Evolutionary conservation across 345 rosid species (phyloP).

Genomic region (Sonneratia caseolaris): DNA sequence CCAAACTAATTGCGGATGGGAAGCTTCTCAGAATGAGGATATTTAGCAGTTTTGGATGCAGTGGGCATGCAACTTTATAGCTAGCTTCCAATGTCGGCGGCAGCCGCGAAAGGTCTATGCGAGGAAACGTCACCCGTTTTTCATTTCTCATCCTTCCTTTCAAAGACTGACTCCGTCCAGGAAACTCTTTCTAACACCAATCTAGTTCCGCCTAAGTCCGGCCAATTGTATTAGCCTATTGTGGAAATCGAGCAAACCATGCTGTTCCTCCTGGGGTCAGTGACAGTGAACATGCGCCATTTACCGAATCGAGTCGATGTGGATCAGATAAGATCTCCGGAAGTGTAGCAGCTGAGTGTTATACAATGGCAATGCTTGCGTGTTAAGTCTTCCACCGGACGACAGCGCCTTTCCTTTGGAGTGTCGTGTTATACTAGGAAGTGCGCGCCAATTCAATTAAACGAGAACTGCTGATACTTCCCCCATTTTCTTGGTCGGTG

Average conservation of each 20-base stretch:
- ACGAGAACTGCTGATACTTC: too few relatives aligned
- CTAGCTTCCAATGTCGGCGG: background rate
- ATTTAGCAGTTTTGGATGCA: background rate
- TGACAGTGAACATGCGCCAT: background rate
- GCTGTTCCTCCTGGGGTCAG: too few relatives aligned
- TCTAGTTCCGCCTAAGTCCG: too few relatives aligned
- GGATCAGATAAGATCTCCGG: background rate
- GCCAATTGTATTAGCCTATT: too few relatives aligned
- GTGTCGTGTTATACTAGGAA: background rate
- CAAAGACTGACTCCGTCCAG: too few relatives aligned
- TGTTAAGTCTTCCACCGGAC: background rate
- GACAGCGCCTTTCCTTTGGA: background rate
- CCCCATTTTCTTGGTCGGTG: too few relatives aligned
- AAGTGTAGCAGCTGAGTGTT: background rate
- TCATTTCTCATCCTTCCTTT: too few relatives aligned
- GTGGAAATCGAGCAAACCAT: too few relatives aligned
- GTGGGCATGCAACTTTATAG: background rate
- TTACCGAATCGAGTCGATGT: background rate
- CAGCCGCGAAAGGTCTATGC: too few relatives aligned
- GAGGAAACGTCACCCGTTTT: too few relatives aligned
- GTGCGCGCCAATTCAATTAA: background rate
- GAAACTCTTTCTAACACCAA: too few relatives aligned
- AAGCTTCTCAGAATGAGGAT: background rate
- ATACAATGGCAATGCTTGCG: background rate
- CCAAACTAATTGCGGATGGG: background rate